A percentile compares a stretch with the other conserved stretches of the same genome.
Evolutionary conservation across 495 filamentous ascomycete genomes (phyloP).

Genomic region (Penicillium parvum): DNA sequence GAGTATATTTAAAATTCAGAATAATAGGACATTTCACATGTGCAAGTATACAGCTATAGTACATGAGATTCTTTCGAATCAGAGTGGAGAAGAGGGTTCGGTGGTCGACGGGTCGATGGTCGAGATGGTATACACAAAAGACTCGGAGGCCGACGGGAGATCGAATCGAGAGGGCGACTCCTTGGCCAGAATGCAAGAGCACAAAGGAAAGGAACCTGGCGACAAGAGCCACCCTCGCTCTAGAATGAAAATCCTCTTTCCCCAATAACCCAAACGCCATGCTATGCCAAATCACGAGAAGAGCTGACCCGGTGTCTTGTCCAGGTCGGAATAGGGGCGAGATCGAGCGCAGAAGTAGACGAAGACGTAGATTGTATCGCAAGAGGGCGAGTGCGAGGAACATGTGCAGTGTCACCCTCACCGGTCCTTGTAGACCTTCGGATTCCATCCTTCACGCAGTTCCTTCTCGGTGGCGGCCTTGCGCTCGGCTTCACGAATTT

Average conservation of each 20-base stretch:
- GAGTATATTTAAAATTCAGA: conserved; percentile 2
- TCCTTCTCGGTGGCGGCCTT: conserved; percentile 57
- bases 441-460: conserved; percentile 80
- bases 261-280: conserved; percentile 44
- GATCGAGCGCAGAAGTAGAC: conserved; percentile 7
- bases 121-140: conserved; percentile 25
- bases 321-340: background rate
- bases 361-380: conserved; percentile 6
- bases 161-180: conserved; percentile 9
- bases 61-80: conserved; percentile 18
- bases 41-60: conserved; percentile 30
- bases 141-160: conserved; percentile 13
- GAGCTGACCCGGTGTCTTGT: conserved; percentile 8
- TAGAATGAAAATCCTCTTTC: conserved; percentile 23
- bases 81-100: conserved; percentile 27
- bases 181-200: too few species aligned
- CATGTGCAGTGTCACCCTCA: conserved; percentile 28
- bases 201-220: conserved; percentile 10
- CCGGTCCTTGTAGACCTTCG: conserved; percentile 90
- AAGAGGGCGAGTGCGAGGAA: background rate
- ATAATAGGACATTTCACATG: conserved; percentile 14
- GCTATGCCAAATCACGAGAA: conserved; percentile 44
- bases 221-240: conserved; percentile 25
- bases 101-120: conserved; percentile 10
- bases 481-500: conserved; percentile 52